Base-by-base conservation (phyloP, 129 eudicot species). In the Arctium minus region DNA sequence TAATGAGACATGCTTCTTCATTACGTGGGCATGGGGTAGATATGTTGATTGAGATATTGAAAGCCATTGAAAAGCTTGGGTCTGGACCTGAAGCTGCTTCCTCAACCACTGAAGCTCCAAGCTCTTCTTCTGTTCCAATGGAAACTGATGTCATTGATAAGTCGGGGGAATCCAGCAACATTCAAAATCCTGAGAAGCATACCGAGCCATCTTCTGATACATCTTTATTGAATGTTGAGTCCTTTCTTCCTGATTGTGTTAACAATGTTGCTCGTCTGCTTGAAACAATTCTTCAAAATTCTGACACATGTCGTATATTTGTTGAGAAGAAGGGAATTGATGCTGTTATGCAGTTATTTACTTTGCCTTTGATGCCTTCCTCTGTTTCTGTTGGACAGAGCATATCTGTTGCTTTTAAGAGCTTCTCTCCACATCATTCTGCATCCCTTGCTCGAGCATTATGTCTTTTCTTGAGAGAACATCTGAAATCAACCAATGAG, bases 1-100 rank as follows among this genome's bases (percentile, higher is more conserved):
- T 96, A 72, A 91, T 96, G 99, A 94, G 99, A 74, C 98, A 96
- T 78, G 93, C 97, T 77, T 72, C 99, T 50, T 88, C 97, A 33
- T 84, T 96, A 82, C 99, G 99, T 82, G 97, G 85, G 39, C 84
- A 95, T 78, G 99, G 97, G 75, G 98, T 96, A 42, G 99, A 96
- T 46, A 93, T 89, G 93, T 78, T 96, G 84, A 93, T 93, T 86
- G 99, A 96, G 81, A 93, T 93, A 76, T 81, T 96, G 86, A 90
- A 86, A 86, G 72, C 87, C 53, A 85, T 96, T 88, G 90, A 86
- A 62, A 91, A 89, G 64, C 78, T 96, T 39, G 99, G 99, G 64
- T 91, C 94, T 38, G 92, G 89, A 36, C 78, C 76, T 53, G 97
- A 96, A 72, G 86, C 85, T 71, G 42, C 87, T 42, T 70, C 88